Evolutionary conservation across 768 basidiomycete species (phyloP).

Genomic region (Cytidiella melzeri): DNA sequence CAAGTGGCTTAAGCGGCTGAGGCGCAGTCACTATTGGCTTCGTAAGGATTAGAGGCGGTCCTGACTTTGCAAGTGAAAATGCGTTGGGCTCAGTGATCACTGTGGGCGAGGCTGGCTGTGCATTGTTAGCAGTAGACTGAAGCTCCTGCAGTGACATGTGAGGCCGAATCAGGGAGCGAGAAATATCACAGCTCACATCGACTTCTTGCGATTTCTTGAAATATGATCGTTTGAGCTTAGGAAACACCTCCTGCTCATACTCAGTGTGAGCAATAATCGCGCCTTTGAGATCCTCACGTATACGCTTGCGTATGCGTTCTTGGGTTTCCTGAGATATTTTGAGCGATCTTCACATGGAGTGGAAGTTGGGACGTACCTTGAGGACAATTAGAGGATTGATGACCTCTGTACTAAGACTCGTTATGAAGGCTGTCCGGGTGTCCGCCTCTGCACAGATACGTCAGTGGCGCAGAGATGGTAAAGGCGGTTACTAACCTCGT

Average conservation of each 20-base stretch:
- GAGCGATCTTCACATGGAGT: not conserved
- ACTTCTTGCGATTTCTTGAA: slow-evolving; percentile 82
- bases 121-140: slow-evolving; percentile 45
- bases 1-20: slow-evolving; percentile 69
- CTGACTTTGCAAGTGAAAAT: slow-evolving; percentile 31
- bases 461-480: not conserved
- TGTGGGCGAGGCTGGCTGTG: slow-evolving; percentile 28
- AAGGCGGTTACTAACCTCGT: slow-evolving; percentile 44
- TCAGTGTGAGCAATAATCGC: slow-evolving; percentile 74
- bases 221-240: slow-evolving; percentile 75
- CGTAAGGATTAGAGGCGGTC: slow-evolving; percentile 37
- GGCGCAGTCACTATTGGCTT: slow-evolving; percentile 60
- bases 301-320: slow-evolving; percentile 84
- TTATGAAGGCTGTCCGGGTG: slow-evolving; percentile 71
- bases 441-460: slow-evolving; percentile 57
- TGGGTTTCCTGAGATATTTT: slow-evolving; percentile 64
- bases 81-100: slow-evolving; percentile 25
- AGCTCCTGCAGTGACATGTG: slow-evolving; percentile 45
- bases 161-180: slow-evolving; percentile 5
- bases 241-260: slow-evolving; percentile 72
- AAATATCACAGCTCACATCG: slow-evolving; percentile 47
- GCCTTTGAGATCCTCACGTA: slow-evolving; percentile 86
- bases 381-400: slow-evolving; percentile 60
- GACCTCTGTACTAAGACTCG: slow-evolving; percentile 66
- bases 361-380: slow-evolving; percentile 39